phyloP scores from a whole-genome alignment of 2,329 filamentous ascomycete genomes.

The Cryoendolithus antarcticus region DNA sequence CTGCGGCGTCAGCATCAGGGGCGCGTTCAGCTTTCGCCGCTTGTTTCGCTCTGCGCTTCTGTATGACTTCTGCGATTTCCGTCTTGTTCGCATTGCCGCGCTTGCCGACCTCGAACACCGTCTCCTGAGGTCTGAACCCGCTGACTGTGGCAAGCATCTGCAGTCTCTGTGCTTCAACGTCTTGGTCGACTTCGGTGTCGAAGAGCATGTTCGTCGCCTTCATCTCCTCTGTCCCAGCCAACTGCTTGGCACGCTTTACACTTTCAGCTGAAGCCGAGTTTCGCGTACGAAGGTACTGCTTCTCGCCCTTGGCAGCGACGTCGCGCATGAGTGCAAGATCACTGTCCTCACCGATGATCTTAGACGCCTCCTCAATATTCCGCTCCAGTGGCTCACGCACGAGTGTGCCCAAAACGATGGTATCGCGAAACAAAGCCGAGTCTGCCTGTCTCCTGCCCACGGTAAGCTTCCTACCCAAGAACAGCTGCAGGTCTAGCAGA shows the following conservation, averaged over 20 bases:
- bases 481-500: constrained; percentile 83
- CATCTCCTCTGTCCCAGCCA: constrained; percentile 60
- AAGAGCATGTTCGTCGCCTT: constrained; percentile 71
- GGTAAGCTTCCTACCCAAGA: constrained; percentile 73
- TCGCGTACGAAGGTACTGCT: constrained; percentile 78
- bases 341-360: constrained; percentile 59
- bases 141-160: constrained; percentile 83
- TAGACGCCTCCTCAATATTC: constrained; percentile 72
- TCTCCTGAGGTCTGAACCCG: constrained; percentile 79
- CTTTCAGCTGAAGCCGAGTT: constrained; percentile 85
- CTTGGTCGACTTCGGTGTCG: constrained; percentile 44
- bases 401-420: constrained; percentile 71
- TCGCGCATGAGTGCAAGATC: constrained; percentile 60
- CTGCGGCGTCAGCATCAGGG: constrained; percentile 9
- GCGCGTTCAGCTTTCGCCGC: constrained; percentile 38
- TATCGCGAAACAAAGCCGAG: constrained; percentile 60
- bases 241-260: constrained; percentile 70
- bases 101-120: constrained; percentile 87
- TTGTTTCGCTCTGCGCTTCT: constrained; percentile 56
- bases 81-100: constrained; percentile 48
- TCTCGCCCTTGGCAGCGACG: constrained; percentile 80
- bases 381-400: constrained; percentile 61
- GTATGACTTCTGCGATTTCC: constrained; percentile 65
- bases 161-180: constrained; percentile 59
- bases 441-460: constrained; percentile 52